phyloP scores from a whole-genome alignment of 176 grass and related monocot species.

The Rhynchospora breviuscula region DNA sequence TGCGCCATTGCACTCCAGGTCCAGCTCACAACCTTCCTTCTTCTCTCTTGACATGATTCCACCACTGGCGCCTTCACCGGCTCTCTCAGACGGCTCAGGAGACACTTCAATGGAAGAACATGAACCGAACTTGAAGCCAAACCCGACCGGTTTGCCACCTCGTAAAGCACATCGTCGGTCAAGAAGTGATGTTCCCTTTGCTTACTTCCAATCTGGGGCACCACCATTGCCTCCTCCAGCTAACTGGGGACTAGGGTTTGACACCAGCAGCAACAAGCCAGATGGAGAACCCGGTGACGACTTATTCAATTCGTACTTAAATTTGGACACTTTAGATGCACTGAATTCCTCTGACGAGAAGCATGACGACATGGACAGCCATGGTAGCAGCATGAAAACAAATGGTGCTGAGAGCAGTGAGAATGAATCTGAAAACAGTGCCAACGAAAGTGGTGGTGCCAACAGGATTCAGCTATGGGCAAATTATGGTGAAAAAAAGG shows the following conservation, averaged over 20 bases:
- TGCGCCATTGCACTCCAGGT: constrained; percentile 5
- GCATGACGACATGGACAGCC: constrained; percentile 68
- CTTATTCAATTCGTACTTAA: constrained; percentile 81
- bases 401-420: constrained; percentile 92
- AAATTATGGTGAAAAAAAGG: constrained; percentile 27
- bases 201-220: constrained; percentile 44
- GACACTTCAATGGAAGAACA: constrained; percentile 58
- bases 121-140: neutral
- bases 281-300: constrained; percentile 46
- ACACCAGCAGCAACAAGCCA: neutral
- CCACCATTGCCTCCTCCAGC: constrained; percentile 40
- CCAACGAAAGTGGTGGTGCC: constrained; percentile 32
- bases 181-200: constrained; percentile 69
- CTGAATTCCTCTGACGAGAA: constrained; percentile 74
- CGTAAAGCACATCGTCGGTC: constrained; percentile 64
- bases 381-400: constrained; percentile 67
- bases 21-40: constrained; percentile 26
- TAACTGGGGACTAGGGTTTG: constrained; percentile 35
- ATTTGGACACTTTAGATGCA: constrained; percentile 72
- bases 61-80: constrained; percentile 23
- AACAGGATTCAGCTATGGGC: constrained; percentile 36
- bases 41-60: constrained; percentile 28
- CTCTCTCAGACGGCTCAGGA: constrained; percentile 16
- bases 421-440: constrained; percentile 81
- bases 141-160: constrained; percentile 35